Evolutionary conservation across 805 yeast genomes (phyloP).

Genomic region (Metschnikowia borealis): DNA sequence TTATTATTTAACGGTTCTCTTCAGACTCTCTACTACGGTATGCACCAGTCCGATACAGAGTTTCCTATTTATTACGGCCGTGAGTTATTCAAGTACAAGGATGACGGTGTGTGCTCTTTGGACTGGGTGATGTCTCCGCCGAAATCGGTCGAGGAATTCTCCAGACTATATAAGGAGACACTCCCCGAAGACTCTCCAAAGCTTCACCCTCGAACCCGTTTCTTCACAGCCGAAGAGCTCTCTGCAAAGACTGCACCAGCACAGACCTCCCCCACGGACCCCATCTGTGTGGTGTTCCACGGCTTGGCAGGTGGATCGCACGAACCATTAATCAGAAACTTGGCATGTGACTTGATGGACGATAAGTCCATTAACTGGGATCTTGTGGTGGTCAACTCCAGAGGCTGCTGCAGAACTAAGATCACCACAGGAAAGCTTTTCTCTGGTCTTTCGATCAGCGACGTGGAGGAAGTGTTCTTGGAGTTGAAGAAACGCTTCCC

Average conservation of each 20-base stretch:
- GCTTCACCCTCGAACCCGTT: constrained; percentile 53
- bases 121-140: constrained; percentile 59
- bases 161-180: constrained; percentile 23
- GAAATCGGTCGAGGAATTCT: constrained; percentile 25
- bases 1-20: constrained; percentile 65
- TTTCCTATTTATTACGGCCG: constrained; percentile 72
- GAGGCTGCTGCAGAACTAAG: constrained; percentile 74
- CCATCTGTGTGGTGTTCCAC: constrained; percentile 64
- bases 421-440: constrained; percentile 68
- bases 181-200: constrained; percentile 33
- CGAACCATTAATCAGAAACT: constrained; percentile 66
- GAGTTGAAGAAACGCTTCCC: constrained; percentile 53
- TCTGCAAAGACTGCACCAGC: constrained; percentile 15
- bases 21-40: constrained; percentile 70
- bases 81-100: constrained; percentile 52
- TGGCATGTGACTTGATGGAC: constrained; percentile 38
- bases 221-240: constrained; percentile 46
- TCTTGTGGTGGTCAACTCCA: constrained; percentile 61
- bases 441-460: constrained; percentile 70
- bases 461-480: constrained; percentile 53
- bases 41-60: constrained; percentile 46
- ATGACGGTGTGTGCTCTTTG: constrained; percentile 69
- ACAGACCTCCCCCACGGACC: constrained; percentile 36
- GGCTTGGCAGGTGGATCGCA: constrained; percentile 87
- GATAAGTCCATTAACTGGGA: constrained; percentile 44